Conservation (phyloP, 768 basidiomycete species). For the Trametes meyenii region DNA sequence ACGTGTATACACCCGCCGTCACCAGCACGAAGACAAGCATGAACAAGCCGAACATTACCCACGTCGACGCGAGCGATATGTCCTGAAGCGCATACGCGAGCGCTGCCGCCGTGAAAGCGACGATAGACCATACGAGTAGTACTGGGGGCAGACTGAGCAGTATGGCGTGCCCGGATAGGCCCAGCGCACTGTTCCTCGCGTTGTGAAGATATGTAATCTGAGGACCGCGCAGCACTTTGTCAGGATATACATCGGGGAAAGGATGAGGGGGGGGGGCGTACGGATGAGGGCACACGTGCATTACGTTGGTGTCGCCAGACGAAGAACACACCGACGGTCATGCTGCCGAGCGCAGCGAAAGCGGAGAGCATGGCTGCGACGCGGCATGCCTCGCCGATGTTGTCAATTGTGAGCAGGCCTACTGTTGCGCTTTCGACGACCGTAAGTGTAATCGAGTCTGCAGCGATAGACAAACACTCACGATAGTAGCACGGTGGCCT, state of each 20-base stretch:
- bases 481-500: slow-evolving; percentile 60
- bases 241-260: background rate
- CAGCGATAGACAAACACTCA: slow-evolving; percentile 29
- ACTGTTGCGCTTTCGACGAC: slow-evolving; percentile 46
- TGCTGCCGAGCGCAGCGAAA: slow-evolving; percentile 55
- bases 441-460: background rate
- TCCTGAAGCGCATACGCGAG: slow-evolving; percentile 48
- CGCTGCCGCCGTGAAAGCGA: slow-evolving; percentile 49
- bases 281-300: slow-evolving; percentile 44
- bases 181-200: slow-evolving; percentile 46
- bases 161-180: slow-evolving; percentile 52
- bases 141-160: slow-evolving; percentile 55
- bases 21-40: slow-evolving; percentile 43
- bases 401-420: slow-evolving; percentile 48
- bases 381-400: slow-evolving; percentile 36
- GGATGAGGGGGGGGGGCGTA: background rate
- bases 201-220: slow-evolving; percentile 61
- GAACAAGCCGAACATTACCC: slow-evolving; percentile 46
- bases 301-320: slow-evolving; percentile 59
- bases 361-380: slow-evolving; percentile 47
- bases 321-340: slow-evolving; percentile 57
- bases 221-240: background rate
- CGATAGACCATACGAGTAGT: slow-evolving; percentile 57
- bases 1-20: slow-evolving; percentile 46
- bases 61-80: slow-evolving; percentile 37